Base-by-base conservation (phyloP, 768 basidiomycete genomes). In the Sarcomyxa edulis region DNA sequence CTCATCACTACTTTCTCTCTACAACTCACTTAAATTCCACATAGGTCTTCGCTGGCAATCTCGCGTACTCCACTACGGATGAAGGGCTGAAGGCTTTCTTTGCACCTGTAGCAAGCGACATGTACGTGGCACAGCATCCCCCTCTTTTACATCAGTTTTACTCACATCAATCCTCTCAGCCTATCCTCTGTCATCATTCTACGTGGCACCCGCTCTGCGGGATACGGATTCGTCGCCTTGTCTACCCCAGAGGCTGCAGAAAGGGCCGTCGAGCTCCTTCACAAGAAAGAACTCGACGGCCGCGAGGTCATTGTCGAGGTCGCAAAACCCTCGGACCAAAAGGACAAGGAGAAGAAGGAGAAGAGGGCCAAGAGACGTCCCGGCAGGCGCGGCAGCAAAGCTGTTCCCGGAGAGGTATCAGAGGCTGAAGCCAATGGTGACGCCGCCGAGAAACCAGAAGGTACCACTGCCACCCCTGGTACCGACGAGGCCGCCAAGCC, bases 71-170 rank as follows among this genome's bases (percentile, higher is more conserved):
- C 58, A 91, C 88, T 51, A 89, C 85, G 73, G 88, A 91, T 74
- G 85, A 90, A 68, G 87, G 87, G 80, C 84, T 95, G 70, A 86
- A 79, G 83, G 70, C 86, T 64, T 85, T 95, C 75, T 95, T 94
- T 74, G 84, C 74, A 64, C 84, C 85, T 59, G 82, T 90, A 58
- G 72, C 77, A 64, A 77, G 68, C 71, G 89, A 90, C 65, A 82
- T 94, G 92, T 94, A 72, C 57, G 84, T 78, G 55, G 54, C 64
- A 60, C 45, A 23, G 48, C 39, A 40, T 57, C 61, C 70, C 64
- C 64, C 54, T 37, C 51, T 51, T 38, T 36, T 44, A 35, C 30
- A 38, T 29, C 44, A 35, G 42, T 29, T 25, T 31, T 44, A 32
- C 29, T 34, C 18, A 30, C 14, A 21, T 26, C 18, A 32, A 26